Conservation (phyloP, 2,329 filamentous ascomycete species). For the Tolypocladium paradoxum region DNA sequence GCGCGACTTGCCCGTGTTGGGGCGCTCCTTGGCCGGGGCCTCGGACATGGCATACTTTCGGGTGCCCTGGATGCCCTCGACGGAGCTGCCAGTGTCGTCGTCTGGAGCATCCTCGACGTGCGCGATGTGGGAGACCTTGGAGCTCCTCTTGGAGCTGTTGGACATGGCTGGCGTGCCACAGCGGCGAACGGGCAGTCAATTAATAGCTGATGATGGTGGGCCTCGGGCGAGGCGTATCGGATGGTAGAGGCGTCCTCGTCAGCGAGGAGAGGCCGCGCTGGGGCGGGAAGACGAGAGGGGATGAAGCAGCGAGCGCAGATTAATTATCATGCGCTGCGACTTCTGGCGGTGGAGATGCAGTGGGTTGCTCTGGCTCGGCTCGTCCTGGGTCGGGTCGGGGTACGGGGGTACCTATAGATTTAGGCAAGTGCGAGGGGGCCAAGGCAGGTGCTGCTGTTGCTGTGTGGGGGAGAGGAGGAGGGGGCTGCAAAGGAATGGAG, state of each 20-base stretch:
- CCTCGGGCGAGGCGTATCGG: neutral
- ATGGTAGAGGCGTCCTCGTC: neutral
- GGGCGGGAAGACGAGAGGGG: conserved; percentile 11
- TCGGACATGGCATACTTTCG: conserved; percentile 36
- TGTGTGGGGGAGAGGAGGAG: neutral
- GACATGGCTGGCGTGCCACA: conserved; percentile 29
- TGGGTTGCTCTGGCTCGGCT: neutral
- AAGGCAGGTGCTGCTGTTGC: neutral
- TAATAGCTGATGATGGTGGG: neutral
- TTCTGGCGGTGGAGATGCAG: neutral
- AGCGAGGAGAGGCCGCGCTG: conserved; percentile 15
- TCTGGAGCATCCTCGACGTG: conserved; percentile 40
- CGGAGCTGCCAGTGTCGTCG: conserved; percentile 35
- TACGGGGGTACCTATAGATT: neutral
- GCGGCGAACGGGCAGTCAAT: neutral
- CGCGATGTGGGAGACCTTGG: conserved; percentile 24
- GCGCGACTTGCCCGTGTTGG: conserved; percentile 41
- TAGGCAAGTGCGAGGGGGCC: neutral
- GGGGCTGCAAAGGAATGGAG: neutral
- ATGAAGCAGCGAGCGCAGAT: neutral
- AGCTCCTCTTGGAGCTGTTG: conserved; percentile 16
- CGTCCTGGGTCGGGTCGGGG: neutral
- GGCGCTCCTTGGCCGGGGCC: conserved; percentile 34
- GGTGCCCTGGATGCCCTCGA: conserved; percentile 27
- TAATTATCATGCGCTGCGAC: neutral